Evolutionary conservation across 441 rosid species (phyloP), one percentile per base, ranked within the genome.

Genomic region (Gossypium aridum): DNA sequence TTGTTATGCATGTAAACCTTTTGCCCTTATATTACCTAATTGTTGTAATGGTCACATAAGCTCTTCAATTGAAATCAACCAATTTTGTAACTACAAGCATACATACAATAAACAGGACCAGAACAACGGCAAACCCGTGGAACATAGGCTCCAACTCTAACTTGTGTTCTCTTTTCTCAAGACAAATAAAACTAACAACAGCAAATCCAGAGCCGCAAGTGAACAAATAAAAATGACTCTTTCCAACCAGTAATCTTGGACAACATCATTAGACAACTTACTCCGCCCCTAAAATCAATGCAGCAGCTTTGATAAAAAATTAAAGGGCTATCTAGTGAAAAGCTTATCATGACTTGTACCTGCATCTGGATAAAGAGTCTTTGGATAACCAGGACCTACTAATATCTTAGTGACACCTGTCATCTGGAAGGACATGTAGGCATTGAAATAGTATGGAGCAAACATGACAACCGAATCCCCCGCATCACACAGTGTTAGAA

Each of bases 401-500:
- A 91, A 55, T 67, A 96, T 96, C 70, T 94, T 74, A 75, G 98
- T 94, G 81, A 96, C 76, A 2, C 98, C 98, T 3, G 98, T 96
- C 98, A 96, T 96, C 87, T 96, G 99, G 89, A 96, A 94, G 66
- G 98, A 88, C 98, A 92, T 96, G 82, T 94, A 96, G 53, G 99
- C 83, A 69, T 96, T 96, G 89, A 96, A 96, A 87, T 96, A 96
- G 82, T 94, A 96, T 9, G 99, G 99, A 71, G 94, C 90, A 87
- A 96, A 96, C 98, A 96, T 90, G 62, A 96, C 90, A 7, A 94
- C 98, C 0, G 89, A 88, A 84, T 94, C 99, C 76, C 95, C 98
- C 1, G 90, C 83, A 76, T 96, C 99, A 77, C 99, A 94, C 54
- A 92, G 85, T 0, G 97, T 79, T 59, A 94, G 97, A 81, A 91